Conservation (phyloP, 768 basidiomycete genomes). For the Lactarius psammicola region DNA sequence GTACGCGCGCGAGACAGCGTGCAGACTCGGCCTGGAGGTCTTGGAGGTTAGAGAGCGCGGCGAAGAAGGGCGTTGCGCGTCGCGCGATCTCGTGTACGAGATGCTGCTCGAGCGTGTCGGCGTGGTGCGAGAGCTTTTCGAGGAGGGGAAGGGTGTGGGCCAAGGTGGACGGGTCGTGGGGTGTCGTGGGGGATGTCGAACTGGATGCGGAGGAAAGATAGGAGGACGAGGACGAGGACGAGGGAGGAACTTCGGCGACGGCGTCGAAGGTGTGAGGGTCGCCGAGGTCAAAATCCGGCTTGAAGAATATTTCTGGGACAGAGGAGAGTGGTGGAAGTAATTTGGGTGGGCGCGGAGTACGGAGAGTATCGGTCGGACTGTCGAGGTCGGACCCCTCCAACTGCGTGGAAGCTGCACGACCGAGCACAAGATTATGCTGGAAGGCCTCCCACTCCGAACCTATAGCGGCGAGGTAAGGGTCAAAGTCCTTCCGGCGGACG, state of each 20-base stretch:
- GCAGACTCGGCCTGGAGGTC: conserved; percentile 88
- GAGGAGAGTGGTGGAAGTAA: conserved; percentile 66
- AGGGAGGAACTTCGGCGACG: conserved; percentile 54
- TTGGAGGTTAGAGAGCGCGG: conserved; percentile 91
- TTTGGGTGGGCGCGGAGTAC: conserved; percentile 36
- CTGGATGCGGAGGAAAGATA: conserved; percentile 21
- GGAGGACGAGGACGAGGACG: conserved; percentile 8
- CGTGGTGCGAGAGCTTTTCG: conserved; percentile 87
- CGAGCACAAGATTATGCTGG: conserved; percentile 43
- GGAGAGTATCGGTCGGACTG: conserved; percentile 29
- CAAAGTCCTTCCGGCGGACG: conserved; percentile 80
- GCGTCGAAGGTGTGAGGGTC: conserved; percentile 73
- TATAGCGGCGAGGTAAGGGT: conserved; percentile 72
- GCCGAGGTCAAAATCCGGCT: conserved; percentile 71
- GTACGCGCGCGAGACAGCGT: conserved; percentile 74
- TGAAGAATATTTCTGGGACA: conserved; percentile 83
- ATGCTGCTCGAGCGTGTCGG: conserved; percentile 93
- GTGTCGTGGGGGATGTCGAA: conserved; percentile 33
- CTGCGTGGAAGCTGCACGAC: conserved; percentile 37
- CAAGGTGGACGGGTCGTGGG: conserved; percentile 55
- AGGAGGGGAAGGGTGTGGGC: conserved; percentile 72
- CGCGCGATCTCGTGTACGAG: conserved; percentile 89
- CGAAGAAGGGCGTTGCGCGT: conserved; percentile 92
- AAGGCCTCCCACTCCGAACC: conserved; percentile 77
- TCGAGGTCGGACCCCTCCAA: conserved; percentile 28